Conservation (phyloP, 202 grass and related monocot genomes). For the Cymbopogon flexuosus region DNA sequence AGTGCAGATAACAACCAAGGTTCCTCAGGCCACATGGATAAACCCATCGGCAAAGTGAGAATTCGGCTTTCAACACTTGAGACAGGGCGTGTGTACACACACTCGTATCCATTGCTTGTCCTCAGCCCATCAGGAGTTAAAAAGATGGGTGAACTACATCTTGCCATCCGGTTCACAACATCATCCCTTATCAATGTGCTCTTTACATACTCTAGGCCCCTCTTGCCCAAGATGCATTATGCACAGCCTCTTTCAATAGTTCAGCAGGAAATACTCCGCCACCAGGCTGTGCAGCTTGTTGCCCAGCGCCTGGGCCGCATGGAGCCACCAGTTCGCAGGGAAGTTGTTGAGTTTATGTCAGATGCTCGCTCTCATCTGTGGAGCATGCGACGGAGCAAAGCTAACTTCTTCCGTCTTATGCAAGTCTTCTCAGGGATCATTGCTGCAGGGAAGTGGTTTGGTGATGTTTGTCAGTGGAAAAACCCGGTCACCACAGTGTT, state of each 20-base stretch:
- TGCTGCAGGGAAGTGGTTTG: conserved; percentile 70
- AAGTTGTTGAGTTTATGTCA: conserved; percentile 84
- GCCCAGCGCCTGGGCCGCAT: conserved; percentile 60
- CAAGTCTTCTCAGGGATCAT: conserved; percentile 63
- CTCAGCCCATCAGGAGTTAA: conserved; percentile 79
- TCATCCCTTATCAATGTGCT: conserved; percentile 63
- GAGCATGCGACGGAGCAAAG: conserved; percentile 91
- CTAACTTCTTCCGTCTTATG: conserved; percentile 83
- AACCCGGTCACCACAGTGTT: conserved; percentile 73
- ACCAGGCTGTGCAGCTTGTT: conserved; percentile 58
- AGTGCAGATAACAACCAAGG: background rate
- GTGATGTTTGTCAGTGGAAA: conserved; percentile 68
- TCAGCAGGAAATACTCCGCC: conserved; percentile 67
- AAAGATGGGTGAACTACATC: conserved; percentile 92
- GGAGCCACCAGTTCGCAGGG: conserved; percentile 76
- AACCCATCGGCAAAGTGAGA: conserved; percentile 67
- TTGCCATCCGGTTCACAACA: conserved; percentile 81
- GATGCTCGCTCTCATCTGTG: conserved; percentile 70
- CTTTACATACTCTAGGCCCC: conserved; percentile 60
- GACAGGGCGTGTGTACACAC: conserved; percentile 65
- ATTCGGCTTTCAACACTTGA: conserved; percentile 87
- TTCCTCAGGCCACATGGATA: conserved; percentile 44
- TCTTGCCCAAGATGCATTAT: conserved; percentile 93
- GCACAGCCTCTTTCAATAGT: conserved; percentile 46
- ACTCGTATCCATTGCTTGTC: conserved; percentile 75